Evolutionary conservation across 2,329 filamentous ascomycete genomes (phyloP), one percentile per base, ranked within the genome.

Genomic region (Cladosporium cucumerinum): DNA sequence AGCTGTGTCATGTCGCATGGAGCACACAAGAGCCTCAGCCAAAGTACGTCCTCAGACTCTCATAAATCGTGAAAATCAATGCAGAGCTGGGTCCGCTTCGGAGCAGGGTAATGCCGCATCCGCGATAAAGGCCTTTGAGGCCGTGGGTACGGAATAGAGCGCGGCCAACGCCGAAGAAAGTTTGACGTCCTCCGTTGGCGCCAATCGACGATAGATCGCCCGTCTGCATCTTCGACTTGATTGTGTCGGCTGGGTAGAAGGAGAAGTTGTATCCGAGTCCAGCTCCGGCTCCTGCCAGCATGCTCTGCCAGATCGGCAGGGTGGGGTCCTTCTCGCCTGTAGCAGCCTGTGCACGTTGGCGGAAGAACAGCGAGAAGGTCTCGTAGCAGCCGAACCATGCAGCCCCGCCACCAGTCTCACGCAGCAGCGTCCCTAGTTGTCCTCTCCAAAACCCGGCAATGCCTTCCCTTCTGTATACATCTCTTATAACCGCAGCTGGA

Each of bases 171-270:
- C 84, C 81, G 80, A 84, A 85, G 73, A 99, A 98, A 0, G 87
- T 89, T 61, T 84, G 84, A 63, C 80, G 78, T 2, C 81, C 81
- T 25, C 81, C 79, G 10, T 82, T 71, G 14, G 78, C 81, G 34
- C 84, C 85, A 51, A 92, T 82, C 14, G 65, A 65, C 14, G 68
- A 69, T 25, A 77, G 65, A 5, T 93, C 89, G 61, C 90, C 85
- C 0, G 95, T 99, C 80, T 99, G 95, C 89, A 99, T 97, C 57
- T 94, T 88, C 21, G 91, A 96, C 80, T 99, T 99, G 81, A 99
- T 90, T 0, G 95, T 99, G 76, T 99, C 95, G 58, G 95, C 95
- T 0, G 95, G 95, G 76, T 95, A 99, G 82, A 98, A 97, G 25
- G 96, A 81, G 75, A 98, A 98, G 77, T 99, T 99, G 80, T 99